Evolutionary conservation across 2,329 filamentous ascomycete species (phyloP), one percentile per base, ranked within the genome.

Genomic region (Byssoonygena ceratinophila): DNA sequence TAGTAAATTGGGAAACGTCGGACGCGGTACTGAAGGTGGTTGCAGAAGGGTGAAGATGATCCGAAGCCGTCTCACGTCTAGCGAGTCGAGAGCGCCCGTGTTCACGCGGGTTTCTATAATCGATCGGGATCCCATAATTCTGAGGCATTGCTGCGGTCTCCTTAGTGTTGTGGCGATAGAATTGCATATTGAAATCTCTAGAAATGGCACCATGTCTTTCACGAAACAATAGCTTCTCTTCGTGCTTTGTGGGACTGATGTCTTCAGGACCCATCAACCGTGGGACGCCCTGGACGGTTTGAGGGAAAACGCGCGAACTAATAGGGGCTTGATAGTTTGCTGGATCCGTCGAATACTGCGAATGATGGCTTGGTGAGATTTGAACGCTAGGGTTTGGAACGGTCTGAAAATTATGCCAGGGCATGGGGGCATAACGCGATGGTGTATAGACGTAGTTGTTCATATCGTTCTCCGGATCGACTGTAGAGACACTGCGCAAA

Each of bases 221-320:
- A 23, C 49, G 22, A 8, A 27, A 22, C 3, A 50, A n/a, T 11
- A 54, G 46, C 20, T 57, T 57, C 32, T 57, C 53, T 34, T 59
- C 57, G 9, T 59, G 57, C 34, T 59, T 59, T 2, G 57, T 47
- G 22, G 57, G 57, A 22, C 55, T 59, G 9, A 57, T 22, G 50
- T 54, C 55, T 23, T 59, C 53, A 7, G 57, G 57, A 11, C 52
- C 54, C 37, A 57, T 47, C 2, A 55, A 16, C 22, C 46, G 55
- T 5, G 51, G 48, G 18, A 52, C 32, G 20, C 18, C 23, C 14
- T 34, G 4, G 3, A 8, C 31, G 1, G 7, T 20, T 16, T 45
- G 27, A 3, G 22, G 8, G 12, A 27, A 5, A 2, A 45, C 1
- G 9, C 14, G 31, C 12, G 40, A 18, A 6, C 7, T 4, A 4